Base-by-base conservation (phyloP, 768 basidiomycete genomes). In the Naganishia onofrii region DNA sequence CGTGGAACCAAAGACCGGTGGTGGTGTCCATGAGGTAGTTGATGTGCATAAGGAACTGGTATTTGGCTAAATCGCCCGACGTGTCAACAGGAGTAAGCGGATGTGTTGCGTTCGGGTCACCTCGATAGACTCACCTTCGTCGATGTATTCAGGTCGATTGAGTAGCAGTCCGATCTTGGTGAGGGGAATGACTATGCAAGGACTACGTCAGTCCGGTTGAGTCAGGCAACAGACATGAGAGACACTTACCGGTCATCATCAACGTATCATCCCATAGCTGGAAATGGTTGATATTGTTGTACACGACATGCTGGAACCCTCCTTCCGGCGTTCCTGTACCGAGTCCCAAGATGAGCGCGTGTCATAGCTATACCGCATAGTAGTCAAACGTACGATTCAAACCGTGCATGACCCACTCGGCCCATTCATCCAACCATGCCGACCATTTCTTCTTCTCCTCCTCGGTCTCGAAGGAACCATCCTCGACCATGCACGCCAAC, bases 111-210 rank as follows among this genome's bases (percentile, higher is more conserved):
- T 6, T 31, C 3, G 19, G 21, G 0, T 0, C 38, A 5, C 8
- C n/a, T 69, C 85, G 85, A 42, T 3, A 55, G 84, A 82, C 78
- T 85, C 85, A 6, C 85, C 85, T 76, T 86, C 86, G 71, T 86
- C 84, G 51, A 86, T 77, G 73, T 87, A 86, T 21, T 84, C 78
- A 1, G 82, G 82, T 32, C 84, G 79, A 46, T 83, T 79, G n/a
- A 86, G 80, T n/a, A 86, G 82, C 38, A 86, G 74, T 3, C 86
- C 86, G 53, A 86, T 86, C 76, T 86, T 86, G 12, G 86, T 79
- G 38, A 87, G 78, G 12, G 86, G 86, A n/a, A 86, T 79, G 17
- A 86, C 85, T 56, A 46, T 12, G 29, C 23, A 29, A 28, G 7
- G 2, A 32, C 19, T 42, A 56, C 3, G 8, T 31, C 26, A 29